Evolutionary conservation across 2,329 filamentous ascomycete genomes (phyloP).

Genomic region (Didymella segeticola): DNA sequence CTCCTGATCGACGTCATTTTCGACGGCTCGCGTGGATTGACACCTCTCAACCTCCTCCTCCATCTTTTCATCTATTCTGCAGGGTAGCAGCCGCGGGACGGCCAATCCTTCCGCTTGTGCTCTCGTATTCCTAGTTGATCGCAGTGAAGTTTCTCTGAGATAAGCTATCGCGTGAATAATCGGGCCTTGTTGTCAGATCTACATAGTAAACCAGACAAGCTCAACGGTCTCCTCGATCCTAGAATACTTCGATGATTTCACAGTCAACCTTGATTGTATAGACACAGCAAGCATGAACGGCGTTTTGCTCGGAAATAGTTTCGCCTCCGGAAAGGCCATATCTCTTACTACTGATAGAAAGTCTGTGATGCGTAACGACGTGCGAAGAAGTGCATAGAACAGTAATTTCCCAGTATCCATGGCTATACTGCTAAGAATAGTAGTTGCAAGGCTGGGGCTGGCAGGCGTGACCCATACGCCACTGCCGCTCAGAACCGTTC

Average conservation of each 20-base stretch:
- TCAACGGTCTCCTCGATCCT: neutral
- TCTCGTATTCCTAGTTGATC: neutral
- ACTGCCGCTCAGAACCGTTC: constrained; percentile 18
- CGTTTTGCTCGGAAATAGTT: neutral
- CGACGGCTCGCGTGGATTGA: neutral
- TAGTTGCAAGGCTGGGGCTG: constrained; percentile 17
- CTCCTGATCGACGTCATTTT: constrained; percentile 12
- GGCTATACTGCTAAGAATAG: constrained; percentile 16
- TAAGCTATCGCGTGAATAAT: neutral
- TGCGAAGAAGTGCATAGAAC: neutral
- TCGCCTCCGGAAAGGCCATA: neutral
- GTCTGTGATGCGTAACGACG: neutral
- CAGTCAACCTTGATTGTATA: neutral
- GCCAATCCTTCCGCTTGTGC: neutral
- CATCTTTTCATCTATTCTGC: constrained; percentile 3
- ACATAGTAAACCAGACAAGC: neutral
- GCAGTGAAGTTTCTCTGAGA: neutral
- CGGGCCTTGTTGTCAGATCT: neutral
- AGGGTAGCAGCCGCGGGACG: constrained; percentile 5
- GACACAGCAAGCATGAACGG: no score
- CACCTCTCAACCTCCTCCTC: constrained; percentile 1
- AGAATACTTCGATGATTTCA: neutral
- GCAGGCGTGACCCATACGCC: constrained; percentile 20
- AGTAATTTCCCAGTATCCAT: constrained; percentile 4
- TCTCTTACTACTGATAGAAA: neutral